A percentile compares a stretch with the other conserved stretches of the same genome.
Conservation (phyloP, 306 rosid species). For the Fragaria ananassa region DNA sequence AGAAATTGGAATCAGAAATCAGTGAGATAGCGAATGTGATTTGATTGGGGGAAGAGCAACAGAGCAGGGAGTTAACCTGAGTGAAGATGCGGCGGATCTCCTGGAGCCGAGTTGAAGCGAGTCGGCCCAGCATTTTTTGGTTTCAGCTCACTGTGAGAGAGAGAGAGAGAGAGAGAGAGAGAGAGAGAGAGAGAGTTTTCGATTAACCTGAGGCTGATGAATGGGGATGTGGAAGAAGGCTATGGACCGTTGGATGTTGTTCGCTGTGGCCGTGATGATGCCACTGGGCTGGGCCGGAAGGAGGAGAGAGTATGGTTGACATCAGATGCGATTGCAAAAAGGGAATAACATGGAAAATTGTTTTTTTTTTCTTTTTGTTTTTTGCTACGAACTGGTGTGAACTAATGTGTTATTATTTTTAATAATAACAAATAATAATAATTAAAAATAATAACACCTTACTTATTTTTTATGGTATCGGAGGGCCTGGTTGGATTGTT, state of each 20-base stretch:
- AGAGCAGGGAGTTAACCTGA: conserved; percentile 49
- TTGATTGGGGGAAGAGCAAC: neutral
- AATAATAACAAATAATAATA: too few species aligned
- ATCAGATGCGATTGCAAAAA: too few species aligned
- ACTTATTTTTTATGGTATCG: too few species aligned
- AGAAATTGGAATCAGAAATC: neutral
- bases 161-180: neutral
- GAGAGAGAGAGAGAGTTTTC: too few species aligned
- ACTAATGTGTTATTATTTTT: too few species aligned
- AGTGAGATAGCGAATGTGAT: conserved; percentile 13
- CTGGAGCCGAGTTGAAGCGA: conserved; percentile 62
- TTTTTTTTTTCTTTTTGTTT: too few species aligned
- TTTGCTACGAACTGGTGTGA: too few species aligned
- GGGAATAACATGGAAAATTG: too few species aligned
- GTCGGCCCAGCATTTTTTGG: conserved; percentile 76
- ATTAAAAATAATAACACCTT: too few species aligned
- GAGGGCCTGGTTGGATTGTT: too few species aligned
- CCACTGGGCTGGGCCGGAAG: neutral
- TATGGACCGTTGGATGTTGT: conserved; percentile 15
- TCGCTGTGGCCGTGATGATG: neutral
- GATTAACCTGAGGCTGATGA: neutral
- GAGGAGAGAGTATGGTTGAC: too few species aligned
- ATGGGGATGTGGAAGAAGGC: conserved; percentile 8
- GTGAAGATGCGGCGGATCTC: conserved; percentile 81
- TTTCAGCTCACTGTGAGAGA: neutral